Base-by-base conservation (phyloP, 2,329 filamentous ascomycete species). In the Chaetomiaceae sp. region DNA sequence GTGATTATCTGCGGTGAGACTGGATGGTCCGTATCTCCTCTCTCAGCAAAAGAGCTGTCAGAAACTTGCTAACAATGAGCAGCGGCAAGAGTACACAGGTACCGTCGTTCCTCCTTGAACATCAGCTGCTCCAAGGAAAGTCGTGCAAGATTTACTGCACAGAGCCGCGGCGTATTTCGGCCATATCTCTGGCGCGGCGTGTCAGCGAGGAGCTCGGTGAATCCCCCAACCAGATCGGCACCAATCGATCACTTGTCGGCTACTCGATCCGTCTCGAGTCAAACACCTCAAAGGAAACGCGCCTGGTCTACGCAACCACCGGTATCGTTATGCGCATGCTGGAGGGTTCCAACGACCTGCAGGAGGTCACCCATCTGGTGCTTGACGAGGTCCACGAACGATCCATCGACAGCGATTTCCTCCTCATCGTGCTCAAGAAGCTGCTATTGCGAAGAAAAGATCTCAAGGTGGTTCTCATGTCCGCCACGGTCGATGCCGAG, bases 271-370 rank as follows among this genome's bases (percentile, higher is more conserved):
- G 93, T 16, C 73, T 99, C 17, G 93, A 99, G 67, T 87, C 89
- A 43, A 95, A 95, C 61, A 87, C 86, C 0, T 86, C 84, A 14
- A 79, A 83, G 25, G 84, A 89, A 60, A 97, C 91, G 2, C 79
- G 89, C 45, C 79, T 99, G 21, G 82, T 97, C 5, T 99, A 90
- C 68, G 93, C 93, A 47, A 96, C 86, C 2, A 86, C 82, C 5
- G 82, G 93, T 72, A 95, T 99, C 51, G 89, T 99, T n/a, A 88
- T 99, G 76, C 84, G 93, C 23, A 97, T 99, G 92, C 76, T 99
- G 13, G 93, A 99, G 67, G 85, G 86, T 8, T 87, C 89, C 0
- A 87, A 89, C 57, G 87, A 95, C 50, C 79, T 99, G 38, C 80
- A 83, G 51, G 92, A 96, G 57, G 85, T 99, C 46, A 96, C 92